Evolutionary conservation across 169 alveolate species (phyloP).

Genomic region (Cytauxzoon felis): DNA sequence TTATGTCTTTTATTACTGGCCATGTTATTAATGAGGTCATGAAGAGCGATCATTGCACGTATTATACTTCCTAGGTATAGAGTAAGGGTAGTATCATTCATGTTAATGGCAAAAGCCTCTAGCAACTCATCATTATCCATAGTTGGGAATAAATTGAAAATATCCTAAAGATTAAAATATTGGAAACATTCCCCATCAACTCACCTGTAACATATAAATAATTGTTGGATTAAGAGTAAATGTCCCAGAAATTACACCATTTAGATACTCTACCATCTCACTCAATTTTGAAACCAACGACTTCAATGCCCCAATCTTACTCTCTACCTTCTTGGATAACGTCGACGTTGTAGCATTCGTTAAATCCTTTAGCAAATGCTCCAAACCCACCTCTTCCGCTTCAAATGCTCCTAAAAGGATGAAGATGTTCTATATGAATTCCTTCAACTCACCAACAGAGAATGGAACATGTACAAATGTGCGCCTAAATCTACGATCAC

Average conservation of each 20-base stretch:
- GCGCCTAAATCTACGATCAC: conserved; percentile 86
- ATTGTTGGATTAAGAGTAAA: conserved; percentile 84
- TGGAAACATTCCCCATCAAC: neutral
- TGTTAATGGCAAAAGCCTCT: conserved; percentile 88
- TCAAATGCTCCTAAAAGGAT: conserved; percentile 90
- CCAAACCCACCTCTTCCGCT: conserved; percentile 99
- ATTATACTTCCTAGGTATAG: conserved; percentile 89
- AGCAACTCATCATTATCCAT: conserved; percentile 78
- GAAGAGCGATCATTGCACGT: conserved; percentile 90
- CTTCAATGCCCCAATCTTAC: conserved; percentile 68
- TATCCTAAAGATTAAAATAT: conserved; percentile 80
- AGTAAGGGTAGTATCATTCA: conserved; percentile 89
- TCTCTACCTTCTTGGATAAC: conserved; percentile 83
- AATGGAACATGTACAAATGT: conserved; percentile 91
- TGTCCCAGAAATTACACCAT: conserved; percentile 79
- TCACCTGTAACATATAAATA: conserved; percentile 83
- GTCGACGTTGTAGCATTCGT: conserved; percentile 92
- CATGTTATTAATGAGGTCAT: conserved; percentile 91
- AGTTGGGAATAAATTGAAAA: conserved; percentile 91
- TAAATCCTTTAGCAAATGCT: conserved; percentile 94
- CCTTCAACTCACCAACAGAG: conserved; percentile 75
- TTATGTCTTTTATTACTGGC: conserved; percentile 78
- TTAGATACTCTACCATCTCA: conserved; percentile 69
- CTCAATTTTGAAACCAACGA: conserved; percentile 58
- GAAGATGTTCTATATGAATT: neutral